Conservation (phyloP, 371 early-diverging fungal genomes). For the Mucor circinelloides region DNA sequence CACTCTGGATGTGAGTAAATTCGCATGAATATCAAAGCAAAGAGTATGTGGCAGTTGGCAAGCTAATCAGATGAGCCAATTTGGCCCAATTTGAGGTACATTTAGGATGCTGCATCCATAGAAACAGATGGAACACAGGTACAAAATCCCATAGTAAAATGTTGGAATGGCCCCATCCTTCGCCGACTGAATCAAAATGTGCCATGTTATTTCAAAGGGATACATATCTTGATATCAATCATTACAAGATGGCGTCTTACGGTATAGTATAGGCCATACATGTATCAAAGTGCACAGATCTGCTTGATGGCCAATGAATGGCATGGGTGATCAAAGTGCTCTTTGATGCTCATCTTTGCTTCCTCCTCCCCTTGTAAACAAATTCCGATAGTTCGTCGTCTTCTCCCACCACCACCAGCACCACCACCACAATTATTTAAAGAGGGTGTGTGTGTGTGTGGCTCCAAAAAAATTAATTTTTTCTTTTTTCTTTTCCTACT, state of each 20-base stretch:
- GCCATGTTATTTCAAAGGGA: too few relatives aligned
- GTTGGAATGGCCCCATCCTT: neutral
- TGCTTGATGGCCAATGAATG: neutral
- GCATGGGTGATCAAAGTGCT: neutral
- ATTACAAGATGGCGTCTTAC: neutral
- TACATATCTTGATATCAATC: neutral
- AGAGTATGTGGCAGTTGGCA: too few relatives aligned
- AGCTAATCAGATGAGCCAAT: neutral
- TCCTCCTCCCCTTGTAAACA: neutral
- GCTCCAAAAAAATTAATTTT: conserved; percentile 4
- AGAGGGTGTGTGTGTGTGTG: neutral
- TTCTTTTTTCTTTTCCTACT: neutral
- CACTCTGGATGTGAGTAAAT: neutral
- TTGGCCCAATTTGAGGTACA: neutral
- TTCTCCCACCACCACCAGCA: neutral
- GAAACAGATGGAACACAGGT: neutral
- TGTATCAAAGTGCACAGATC: neutral
- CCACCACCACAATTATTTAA: neutral
- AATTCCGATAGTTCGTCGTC: neutral
- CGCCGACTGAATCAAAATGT: neutral
- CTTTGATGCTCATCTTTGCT: neutral
- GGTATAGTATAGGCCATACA: neutral
- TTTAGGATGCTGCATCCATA: neutral
- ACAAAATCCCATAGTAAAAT: neutral
- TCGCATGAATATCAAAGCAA: neutral